phyloP scores from a whole-genome alignment of 352 stramenopile genomes.

The Phytophthora sp. region DNA sequence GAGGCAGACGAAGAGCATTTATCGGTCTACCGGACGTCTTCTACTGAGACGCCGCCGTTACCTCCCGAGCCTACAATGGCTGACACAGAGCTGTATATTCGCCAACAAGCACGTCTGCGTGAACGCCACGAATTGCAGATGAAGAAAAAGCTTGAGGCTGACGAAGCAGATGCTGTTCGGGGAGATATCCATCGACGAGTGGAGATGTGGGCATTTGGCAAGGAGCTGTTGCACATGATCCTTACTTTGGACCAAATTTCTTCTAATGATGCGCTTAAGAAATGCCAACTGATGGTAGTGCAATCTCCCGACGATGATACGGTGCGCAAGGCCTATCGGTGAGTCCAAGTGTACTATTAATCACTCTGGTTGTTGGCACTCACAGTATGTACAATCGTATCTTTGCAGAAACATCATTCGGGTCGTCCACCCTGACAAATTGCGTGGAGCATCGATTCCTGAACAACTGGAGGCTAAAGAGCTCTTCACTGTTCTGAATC shows the following conservation, averaged over 20 bases:
- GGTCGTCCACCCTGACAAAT: conserved; percentile 87
- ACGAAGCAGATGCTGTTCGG: conserved; percentile 80
- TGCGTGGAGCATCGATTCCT: conserved; percentile 74
- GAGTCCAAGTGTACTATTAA: conserved; percentile 7
- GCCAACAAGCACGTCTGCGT: conserved; percentile 82
- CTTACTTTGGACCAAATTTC: conserved; percentile 86
- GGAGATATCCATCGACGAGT: conserved; percentile 78
- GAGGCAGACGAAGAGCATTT: conserved; percentile 50
- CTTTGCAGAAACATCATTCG: conserved; percentile 82
- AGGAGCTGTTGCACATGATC: conserved; percentile 85
- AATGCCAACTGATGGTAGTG: conserved; percentile 79
- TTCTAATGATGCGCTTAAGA: conserved; percentile 70
- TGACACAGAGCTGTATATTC: conserved; percentile 80
- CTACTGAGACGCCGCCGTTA: conserved; percentile 53
- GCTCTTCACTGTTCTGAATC: conserved; percentile 88
- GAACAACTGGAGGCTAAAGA: conserved; percentile 87
- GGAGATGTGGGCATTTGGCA: conserved; percentile 87
- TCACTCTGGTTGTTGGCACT: not conserved
- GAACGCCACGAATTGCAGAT: conserved; percentile 84
- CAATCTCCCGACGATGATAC: conserved; percentile 84
- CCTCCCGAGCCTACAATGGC: conserved; percentile 73
- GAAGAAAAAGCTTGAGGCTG: conserved; percentile 81
- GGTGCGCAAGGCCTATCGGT: conserved; percentile 85
- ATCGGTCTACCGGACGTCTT: conserved; percentile 8
- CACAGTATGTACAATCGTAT: conserved; percentile 10